phyloP scores from a whole-genome alignment of 805 yeast species.

The Starmerella ratchasimensis region DNA sequence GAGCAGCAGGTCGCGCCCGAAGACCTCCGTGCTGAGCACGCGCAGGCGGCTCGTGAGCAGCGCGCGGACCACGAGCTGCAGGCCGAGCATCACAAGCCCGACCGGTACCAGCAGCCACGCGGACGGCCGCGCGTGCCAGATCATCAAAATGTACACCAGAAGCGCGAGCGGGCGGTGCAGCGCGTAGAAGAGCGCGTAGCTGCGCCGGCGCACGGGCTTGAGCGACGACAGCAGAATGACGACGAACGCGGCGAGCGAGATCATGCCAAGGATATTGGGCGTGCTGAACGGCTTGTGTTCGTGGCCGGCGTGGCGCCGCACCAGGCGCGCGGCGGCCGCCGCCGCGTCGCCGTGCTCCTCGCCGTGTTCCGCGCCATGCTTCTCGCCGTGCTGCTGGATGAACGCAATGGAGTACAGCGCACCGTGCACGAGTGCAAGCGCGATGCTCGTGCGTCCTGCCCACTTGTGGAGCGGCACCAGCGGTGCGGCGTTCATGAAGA shows the following conservation, averaged over 20 bases:
- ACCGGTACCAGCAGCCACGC: conserved; percentile 42
- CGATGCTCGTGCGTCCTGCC: conserved; percentile 67
- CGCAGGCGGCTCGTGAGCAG: conserved; percentile 14
- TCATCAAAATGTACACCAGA: conserved; percentile 42
- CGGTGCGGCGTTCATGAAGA: conserved; percentile 54
- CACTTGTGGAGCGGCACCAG: conserved; percentile 78
- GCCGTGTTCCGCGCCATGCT: neutral
- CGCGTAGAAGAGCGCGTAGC: conserved; percentile 51
- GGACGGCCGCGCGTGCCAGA: conserved; percentile 75
- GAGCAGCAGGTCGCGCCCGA: conserved; percentile 32
- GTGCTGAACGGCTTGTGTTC: conserved; percentile 8
- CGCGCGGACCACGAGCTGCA: conserved; percentile 45
- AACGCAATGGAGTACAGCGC: conserved; percentile 32
- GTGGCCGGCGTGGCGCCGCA: conserved; percentile 15
- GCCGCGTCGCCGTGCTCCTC: too few species aligned
- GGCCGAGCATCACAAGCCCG: conserved; percentile 38
- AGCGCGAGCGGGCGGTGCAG: conserved; percentile 67
- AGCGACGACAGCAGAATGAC: conserved; percentile 59
- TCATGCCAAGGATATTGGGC: conserved; percentile 55
- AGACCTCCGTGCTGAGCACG: conserved; percentile 24
- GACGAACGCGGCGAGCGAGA: conserved; percentile 34
- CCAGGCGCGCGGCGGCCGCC: too few species aligned
- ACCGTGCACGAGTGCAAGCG: conserved; percentile 55
- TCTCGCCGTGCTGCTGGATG: neutral
- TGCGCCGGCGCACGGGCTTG: conserved; percentile 45